phyloP scores from a whole-genome alignment of 768 basidiomycete genomes.

The Suillus decipiens region DNA sequence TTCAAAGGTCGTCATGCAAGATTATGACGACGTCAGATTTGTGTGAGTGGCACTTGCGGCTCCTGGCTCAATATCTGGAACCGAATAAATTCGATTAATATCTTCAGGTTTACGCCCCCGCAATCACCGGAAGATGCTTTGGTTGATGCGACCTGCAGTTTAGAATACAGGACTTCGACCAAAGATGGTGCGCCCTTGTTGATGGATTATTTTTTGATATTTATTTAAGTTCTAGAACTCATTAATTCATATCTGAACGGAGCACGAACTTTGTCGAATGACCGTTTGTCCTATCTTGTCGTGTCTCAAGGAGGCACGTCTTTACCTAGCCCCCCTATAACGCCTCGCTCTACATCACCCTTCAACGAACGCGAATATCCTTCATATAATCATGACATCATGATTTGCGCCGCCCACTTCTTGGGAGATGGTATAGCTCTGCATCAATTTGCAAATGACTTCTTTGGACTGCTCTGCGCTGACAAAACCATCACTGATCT shows the following conservation, averaged over 20 bases:
- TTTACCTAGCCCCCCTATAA: slow-evolving; percentile 35
- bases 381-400: slow-evolving; percentile 52
- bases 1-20: slow-evolving; percentile 57
- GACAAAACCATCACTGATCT: slow-evolving; percentile 31
- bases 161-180: slow-evolving; percentile 51
- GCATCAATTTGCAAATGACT: slow-evolving; percentile 79
- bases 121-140: slow-evolving; percentile 46
- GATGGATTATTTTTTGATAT: slow-evolving; percentile 2
- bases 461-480: slow-evolving; percentile 62
- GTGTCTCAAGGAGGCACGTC: slow-evolving; percentile 36
- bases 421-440: slow-evolving; percentile 88
- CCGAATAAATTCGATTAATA: neutral
- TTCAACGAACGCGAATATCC: slow-evolving; percentile 16
- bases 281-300: slow-evolving; percentile 66
- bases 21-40: slow-evolving; percentile 67
- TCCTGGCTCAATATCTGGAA: neutral
- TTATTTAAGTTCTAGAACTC: slow-evolving; percentile 41
- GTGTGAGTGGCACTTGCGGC: slow-evolving; percentile 43
- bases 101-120: slow-evolving; percentile 48
- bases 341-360: slow-evolving; percentile 26
- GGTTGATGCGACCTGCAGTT: slow-evolving; percentile 43
- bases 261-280: slow-evolving; percentile 66
- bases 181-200: slow-evolving; percentile 51
- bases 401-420: slow-evolving; percentile 80
- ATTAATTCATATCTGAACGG: slow-evolving; percentile 78